Conservation (phyloP, 169 alveolate genomes). For the Plasmodium fragile region DNA sequence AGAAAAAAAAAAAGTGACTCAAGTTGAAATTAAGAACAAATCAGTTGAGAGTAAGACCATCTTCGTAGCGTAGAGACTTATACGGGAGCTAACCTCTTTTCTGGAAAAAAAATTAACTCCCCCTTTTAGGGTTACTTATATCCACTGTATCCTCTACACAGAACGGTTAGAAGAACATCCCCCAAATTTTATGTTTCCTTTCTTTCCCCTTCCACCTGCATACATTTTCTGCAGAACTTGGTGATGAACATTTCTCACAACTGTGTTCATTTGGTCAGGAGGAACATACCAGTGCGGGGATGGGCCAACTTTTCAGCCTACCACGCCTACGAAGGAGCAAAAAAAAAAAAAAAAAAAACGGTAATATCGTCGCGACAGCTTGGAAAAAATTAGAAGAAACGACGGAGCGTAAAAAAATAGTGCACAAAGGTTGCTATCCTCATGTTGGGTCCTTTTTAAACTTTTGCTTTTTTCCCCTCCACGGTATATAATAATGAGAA, state of each 20-base stretch:
- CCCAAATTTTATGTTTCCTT: background rate
- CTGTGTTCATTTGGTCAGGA: background rate
- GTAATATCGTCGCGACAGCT: background rate
- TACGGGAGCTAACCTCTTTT: background rate
- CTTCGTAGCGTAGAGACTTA: background rate
- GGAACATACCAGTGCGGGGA: background rate
- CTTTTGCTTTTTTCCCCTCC: background rate
- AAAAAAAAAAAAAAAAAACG: background rate
- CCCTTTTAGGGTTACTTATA: background rate
- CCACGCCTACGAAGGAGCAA: background rate
- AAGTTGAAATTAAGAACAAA: background rate
- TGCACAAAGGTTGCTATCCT: background rate
- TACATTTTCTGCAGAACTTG: background rate
- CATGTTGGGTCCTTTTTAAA: background rate
- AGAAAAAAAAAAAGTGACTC: background rate
- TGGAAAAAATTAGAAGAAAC: background rate
- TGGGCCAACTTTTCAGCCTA: background rate
- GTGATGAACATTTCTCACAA: background rate
- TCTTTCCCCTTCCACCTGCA: background rate
- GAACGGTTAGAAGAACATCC: background rate
- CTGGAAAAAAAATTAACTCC: background rate
- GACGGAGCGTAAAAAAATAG: background rate
- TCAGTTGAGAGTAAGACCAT: background rate
- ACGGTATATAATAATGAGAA: background rate
- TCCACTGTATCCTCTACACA: background rate